Conservation (phyloP, 2,329 filamentous ascomycete species). For the Colletotrichum cuscutae region DNA sequence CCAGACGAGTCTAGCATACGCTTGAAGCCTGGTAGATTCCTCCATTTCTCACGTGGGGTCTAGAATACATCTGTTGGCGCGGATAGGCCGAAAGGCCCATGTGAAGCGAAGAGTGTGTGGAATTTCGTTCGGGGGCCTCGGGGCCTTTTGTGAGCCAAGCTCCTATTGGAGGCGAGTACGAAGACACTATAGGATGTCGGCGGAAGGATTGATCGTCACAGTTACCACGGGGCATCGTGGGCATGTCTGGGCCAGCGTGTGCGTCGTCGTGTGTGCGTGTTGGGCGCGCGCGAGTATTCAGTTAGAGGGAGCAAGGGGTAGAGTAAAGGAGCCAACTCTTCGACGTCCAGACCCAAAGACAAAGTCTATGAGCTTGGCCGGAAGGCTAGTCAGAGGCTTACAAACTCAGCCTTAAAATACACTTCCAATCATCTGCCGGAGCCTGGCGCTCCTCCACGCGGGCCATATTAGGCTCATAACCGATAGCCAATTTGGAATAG, state of each 20-base stretch:
- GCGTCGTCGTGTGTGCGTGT: neutral
- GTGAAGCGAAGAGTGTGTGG: neutral
- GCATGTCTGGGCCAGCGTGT: neutral
- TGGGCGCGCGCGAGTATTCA: neutral
- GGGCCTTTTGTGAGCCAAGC: neutral
- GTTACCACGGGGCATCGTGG: neutral
- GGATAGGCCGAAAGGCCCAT: neutral
- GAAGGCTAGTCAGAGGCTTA: neutral
- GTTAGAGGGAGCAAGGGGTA: neutral
- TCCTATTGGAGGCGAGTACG: neutral
- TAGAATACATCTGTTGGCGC: neutral
- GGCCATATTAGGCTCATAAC: neutral
- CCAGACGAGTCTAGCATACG: neutral
- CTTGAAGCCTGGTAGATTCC: no score
- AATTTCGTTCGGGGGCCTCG: neutral
- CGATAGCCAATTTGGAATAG: neutral
- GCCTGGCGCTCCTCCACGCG: neutral
- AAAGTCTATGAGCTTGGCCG: neutral
- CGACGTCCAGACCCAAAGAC: neutral
- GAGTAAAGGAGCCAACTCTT: neutral
- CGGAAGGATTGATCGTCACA: neutral
- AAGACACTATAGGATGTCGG: neutral
- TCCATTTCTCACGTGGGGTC: neutral
- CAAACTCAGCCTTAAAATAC: conserved; percentile 2
- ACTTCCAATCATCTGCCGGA: neutral